Base-by-base conservation (phyloP, 441 rosid genomes). In the Populus trichocarpa region DNA sequence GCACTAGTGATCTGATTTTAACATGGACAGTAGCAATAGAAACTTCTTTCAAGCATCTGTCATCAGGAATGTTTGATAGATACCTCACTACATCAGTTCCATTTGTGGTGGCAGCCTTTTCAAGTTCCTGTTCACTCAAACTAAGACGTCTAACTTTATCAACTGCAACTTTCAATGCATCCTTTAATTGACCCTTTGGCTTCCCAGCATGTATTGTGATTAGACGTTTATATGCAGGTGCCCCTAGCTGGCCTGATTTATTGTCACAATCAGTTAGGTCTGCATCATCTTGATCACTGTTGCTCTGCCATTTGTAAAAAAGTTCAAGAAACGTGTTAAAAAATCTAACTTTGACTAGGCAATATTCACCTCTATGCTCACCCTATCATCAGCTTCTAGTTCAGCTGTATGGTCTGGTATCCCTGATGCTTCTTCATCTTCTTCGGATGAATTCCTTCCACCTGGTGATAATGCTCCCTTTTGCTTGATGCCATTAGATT, bases 161-260 rank as follows among this genome's bases (percentile, higher is more conserved):
- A 64, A 80, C 80, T 72, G 88, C 86, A 69, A 87, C 88, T 22
- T 77, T 81, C 67, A 93, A 78, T 46, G 85, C 85, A 71, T 92
- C 92, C 77, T 30, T 68, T 33, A 92, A 75, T 6, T 89, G 88
- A 20, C 99, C 99, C 89, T 92, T 92, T 8, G 97, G 98, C 85
- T 92, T 96, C 80, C 99, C 97, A 68, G 98, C 97, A 33, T 89
- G 94, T 64, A 94, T 94, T 74, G 98, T 91, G 69, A 96, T 96
- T 79, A 96, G 42, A 74, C 89, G 77, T 80, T 86, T 96, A 81
- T 96, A 96, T 68, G 82, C 83, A 18, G 90, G 89, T 0, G 82
- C 84, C 69, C 71, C 77, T 64, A 67, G 72, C 72, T 71, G 84
- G 74, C 79, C 85, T 79, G 87, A 86, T 40, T 82, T 78, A 67